These are phyloP conservation scores for Microstroma glucosiphilum DNA, from an alignment of 1,284 basidiomycete genomes.

Conservation along the genomic window DNA sequence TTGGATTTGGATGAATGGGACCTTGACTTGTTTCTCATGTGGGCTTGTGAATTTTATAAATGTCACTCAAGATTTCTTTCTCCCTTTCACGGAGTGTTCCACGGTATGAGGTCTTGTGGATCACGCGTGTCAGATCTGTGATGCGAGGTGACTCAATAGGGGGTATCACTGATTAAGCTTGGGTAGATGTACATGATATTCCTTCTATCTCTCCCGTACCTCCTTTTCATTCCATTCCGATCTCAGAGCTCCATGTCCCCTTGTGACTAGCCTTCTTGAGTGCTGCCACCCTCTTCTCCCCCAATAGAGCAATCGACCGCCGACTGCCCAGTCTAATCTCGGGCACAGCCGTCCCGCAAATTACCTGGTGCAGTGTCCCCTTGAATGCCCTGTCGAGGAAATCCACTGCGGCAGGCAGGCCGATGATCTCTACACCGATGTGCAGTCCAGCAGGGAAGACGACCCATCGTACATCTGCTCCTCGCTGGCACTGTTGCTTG, in stretches of 20 bases:
- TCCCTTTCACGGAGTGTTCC: not conserved
- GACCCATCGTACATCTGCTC: constrained; percentile 35
- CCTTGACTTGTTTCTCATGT: not conserved
- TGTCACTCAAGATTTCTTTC: not conserved
- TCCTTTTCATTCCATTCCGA: too few relatives aligned
- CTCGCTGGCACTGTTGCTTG: constrained; percentile 31
- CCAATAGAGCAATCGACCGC: too few relatives aligned
- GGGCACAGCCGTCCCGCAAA: constrained; percentile 17
- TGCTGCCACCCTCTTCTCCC: too few relatives aligned
- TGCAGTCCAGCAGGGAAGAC: constrained; percentile 27
- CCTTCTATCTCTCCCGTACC: too few relatives aligned
- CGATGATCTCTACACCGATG: constrained; percentile 22
- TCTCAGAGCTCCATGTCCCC: too few relatives aligned
- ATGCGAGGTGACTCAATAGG: too few relatives aligned
- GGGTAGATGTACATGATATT: too few relatives aligned
- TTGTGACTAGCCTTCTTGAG: too few relatives aligned
- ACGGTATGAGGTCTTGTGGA: too few relatives aligned
- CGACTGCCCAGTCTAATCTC: not conserved
- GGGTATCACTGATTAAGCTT: too few relatives aligned
- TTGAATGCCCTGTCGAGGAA: constrained; percentile 25
- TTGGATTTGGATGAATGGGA: not conserved
- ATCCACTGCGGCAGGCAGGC: constrained; percentile 19
- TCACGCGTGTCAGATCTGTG: too few relatives aligned
- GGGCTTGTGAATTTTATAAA: not conserved
- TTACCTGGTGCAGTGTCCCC: constrained; percentile 20